phyloP scores from a whole-genome alignment of 2,329 filamentous ascomycete species.

The Aspergillus sp. region DNA sequence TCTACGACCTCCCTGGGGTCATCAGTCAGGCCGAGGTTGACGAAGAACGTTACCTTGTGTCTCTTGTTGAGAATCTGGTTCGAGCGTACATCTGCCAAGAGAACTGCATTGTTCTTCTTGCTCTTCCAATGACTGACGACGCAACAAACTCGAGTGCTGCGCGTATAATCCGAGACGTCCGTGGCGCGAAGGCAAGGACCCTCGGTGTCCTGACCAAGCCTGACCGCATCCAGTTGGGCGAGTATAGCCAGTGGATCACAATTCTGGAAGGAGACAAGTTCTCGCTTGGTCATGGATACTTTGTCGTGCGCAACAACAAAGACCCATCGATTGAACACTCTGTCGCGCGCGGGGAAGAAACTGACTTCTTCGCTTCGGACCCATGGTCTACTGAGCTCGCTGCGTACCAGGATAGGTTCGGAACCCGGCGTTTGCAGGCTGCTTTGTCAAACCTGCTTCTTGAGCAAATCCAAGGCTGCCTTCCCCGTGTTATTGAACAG shows the following conservation, averaged over 20 bases:
- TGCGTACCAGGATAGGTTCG: constrained; percentile 40
- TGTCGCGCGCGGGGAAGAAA: constrained; percentile 43
- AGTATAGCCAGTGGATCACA: constrained; percentile 52
- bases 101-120: constrained; percentile 68
- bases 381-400: constrained; percentile 42
- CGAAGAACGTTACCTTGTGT: constrained; percentile 59
- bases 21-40: constrained; percentile 61
- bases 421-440: constrained; percentile 44
- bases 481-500: constrained; percentile 30
- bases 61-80: constrained; percentile 63
- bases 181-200: constrained; percentile 50
- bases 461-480: constrained; percentile 35
- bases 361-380: constrained; percentile 40
- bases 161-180: constrained; percentile 50
- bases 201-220: constrained; percentile 80
- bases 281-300: constrained; percentile 65
- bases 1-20: constrained; percentile 78
- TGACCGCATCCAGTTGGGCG: constrained; percentile 54
- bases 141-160: constrained; percentile 66
- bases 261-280: constrained; percentile 58
- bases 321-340: constrained; percentile 37
- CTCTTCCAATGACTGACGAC: constrained; percentile 69
- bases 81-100: constrained; percentile 60
- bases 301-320: constrained; percentile 57
- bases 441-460: constrained; percentile 44